A percentile compares a stretch with the other conserved stretches of the same genome.
These are phyloP conservation scores for Malus hybrid DNA, from an alignment of 331 rosid species.

Conservation along the genomic window DNA sequence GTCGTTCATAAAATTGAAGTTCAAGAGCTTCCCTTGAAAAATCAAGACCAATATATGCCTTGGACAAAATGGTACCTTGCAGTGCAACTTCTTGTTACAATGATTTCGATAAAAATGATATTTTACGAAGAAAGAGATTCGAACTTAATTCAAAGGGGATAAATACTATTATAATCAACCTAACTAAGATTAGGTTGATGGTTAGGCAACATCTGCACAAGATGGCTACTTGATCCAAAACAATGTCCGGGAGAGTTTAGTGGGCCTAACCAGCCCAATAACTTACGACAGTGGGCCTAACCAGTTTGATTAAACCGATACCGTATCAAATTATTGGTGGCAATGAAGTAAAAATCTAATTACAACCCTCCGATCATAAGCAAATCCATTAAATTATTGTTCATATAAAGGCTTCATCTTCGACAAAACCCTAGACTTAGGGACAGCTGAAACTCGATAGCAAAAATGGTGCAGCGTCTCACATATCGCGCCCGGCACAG, in stretches of 20 bases:
- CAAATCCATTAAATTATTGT: neutral
- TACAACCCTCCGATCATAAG: slow-evolving; percentile 35
- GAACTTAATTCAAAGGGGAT: no score
- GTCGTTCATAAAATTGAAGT: neutral
- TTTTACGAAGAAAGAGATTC: no score
- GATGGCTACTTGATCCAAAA: no score
- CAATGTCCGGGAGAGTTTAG: neutral
- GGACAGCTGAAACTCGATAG: neutral
- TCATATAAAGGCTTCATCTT: neutral
- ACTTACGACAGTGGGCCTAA: neutral
- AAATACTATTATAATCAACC: no score
- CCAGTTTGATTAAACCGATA: neutral
- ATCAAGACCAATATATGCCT: no score
- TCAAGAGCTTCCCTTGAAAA: no score
- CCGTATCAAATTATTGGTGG: neutral
- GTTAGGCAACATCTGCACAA: no score
- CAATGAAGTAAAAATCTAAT: neutral
- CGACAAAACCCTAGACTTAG: slow-evolving; percentile 6
- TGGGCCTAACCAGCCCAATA: neutral
- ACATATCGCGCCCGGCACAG: slow-evolving; percentile 63
- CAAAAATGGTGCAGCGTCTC: slow-evolving; percentile 72
- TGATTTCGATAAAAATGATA: no score
- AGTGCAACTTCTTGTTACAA: no score
- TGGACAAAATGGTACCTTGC: no score
- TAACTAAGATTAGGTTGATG: no score